phyloP scores from a whole-genome alignment of 768 basidiomycete species.

The Clavulina sp. region DNA sequence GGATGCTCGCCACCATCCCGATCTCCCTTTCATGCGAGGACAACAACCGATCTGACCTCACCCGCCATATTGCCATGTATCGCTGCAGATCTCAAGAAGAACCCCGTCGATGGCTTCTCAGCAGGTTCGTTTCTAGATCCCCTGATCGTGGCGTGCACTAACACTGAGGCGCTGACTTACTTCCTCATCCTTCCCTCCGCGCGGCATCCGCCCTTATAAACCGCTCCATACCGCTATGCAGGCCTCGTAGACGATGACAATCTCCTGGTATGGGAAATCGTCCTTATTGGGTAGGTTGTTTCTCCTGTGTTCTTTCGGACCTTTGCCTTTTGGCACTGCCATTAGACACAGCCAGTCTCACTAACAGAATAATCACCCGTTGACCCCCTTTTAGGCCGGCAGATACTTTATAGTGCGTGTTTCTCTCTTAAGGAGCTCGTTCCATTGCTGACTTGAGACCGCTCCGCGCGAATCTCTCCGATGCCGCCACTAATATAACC shows the following conservation, averaged over 20 bases:
- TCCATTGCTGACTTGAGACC: no score
- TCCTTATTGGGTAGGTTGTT: conserved; percentile 66
- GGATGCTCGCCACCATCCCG: not conserved
- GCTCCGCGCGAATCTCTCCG: no score
- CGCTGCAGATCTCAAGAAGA: conserved; percentile 62
- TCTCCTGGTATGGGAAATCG: conserved; percentile 90
- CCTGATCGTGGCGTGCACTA: conserved; percentile 2
- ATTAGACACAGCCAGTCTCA: no score
- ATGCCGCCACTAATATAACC: no score
- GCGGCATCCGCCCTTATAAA: conserved; percentile 18
- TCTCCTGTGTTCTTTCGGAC: no score
- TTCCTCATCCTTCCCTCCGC: conserved; percentile 17
- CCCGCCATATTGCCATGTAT: not conserved
- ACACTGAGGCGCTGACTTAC: conserved; percentile 8
- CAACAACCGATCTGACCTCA: not conserved
- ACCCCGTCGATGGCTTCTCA: conserved; percentile 90
- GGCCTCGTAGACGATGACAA: conserved; percentile 92
- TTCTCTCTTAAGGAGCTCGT: no score
- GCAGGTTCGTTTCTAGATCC: conserved; percentile 39
- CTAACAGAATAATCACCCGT: not conserved
- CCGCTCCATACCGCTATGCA: no score
- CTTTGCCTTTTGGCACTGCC: no score
- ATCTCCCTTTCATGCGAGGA: not conserved
- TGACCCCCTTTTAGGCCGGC: conserved; percentile 11
- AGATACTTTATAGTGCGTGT: conserved; percentile 4